Conservation (phyloP, 176 grass and related monocot species). For the Poa annua region DNA sequence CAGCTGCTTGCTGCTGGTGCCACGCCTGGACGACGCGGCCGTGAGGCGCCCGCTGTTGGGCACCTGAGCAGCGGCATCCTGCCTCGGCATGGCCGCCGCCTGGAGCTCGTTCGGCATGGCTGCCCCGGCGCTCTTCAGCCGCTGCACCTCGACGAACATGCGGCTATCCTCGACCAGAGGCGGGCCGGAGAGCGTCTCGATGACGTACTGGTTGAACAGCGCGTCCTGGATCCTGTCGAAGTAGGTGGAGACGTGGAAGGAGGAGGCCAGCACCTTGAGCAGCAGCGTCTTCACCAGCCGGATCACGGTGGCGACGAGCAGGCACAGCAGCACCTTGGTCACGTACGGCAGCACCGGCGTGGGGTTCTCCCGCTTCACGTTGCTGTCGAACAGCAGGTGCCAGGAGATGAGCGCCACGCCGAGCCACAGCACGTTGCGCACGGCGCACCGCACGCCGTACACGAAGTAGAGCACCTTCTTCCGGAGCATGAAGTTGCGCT, state of each 20-base stretch:
- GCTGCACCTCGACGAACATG: conserved; percentile 78
- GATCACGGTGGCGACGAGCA: conserved; percentile 73
- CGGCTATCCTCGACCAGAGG: conserved; percentile 75
- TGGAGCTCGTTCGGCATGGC: conserved; percentile 67
- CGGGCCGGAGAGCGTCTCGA: conserved; percentile 89
- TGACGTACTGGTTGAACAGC: conserved; percentile 94
- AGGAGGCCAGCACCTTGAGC: conserved; percentile 89
- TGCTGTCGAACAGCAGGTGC: conserved; percentile 75
- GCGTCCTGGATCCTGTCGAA: conserved; percentile 96
- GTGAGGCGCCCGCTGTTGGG: conserved; percentile 59
- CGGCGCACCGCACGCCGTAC: conserved; percentile 80
- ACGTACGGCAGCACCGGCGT: conserved; percentile 73
- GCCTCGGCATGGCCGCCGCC: conserved; percentile 45
- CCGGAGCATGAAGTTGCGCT: conserved; percentile 84
- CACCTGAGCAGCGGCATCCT: background rate
- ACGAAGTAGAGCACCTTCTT: conserved; percentile 98
- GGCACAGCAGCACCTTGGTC: conserved; percentile 86
- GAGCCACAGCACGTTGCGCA: conserved; percentile 93
- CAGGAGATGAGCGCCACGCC: conserved; percentile 80
- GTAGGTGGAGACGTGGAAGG: conserved; percentile 98
- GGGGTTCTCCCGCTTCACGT: conserved; percentile 37
- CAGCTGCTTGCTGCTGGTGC: conserved; percentile 49
- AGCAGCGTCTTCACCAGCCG: conserved; percentile 88
- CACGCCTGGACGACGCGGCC: conserved; percentile 17
- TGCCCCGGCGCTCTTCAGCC: conserved; percentile 69